phyloP scores from a whole-genome alignment of 1,139 yeast species.

The Wickerhamomyces sp. region DNA sequence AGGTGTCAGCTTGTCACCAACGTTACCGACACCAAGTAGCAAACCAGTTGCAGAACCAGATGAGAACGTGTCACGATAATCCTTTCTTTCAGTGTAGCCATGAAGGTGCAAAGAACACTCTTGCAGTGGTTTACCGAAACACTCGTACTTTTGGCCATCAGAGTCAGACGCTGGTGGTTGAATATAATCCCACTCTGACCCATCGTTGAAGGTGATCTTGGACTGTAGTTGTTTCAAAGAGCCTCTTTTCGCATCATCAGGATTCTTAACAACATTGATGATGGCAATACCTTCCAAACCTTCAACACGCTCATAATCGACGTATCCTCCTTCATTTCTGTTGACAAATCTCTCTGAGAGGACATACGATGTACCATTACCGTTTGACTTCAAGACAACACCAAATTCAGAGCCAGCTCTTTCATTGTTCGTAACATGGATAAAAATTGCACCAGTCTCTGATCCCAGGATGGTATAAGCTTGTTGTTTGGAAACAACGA shows the following conservation, averaged over 20 bases:
- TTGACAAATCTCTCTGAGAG: conserved; percentile 69
- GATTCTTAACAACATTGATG: conserved; percentile 62
- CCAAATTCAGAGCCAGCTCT: conserved; percentile 61
- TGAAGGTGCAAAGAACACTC: conserved; percentile 82
- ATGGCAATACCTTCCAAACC: conserved; percentile 86
- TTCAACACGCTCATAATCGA: conserved; percentile 82
- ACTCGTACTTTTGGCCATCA: conserved; percentile 50
- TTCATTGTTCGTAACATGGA: conserved; percentile 72
- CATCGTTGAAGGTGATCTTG: conserved; percentile 83
- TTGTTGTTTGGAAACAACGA: conserved; percentile 56
- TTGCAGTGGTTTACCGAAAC: conserved; percentile 45
- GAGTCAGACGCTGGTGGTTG: conserved; percentile 65
- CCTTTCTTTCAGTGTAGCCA: conserved; percentile 85
- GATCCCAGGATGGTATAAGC: conserved; percentile 86
- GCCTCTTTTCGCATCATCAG: conserved; percentile 36
- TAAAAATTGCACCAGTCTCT: conserved; percentile 64
- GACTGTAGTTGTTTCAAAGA: conserved; percentile 57
- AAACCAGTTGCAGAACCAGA: conserved; percentile 88
- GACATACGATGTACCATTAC: conserved; percentile 93
- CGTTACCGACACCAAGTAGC: conserved; percentile 85
- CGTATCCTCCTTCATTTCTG: conserved; percentile 67
- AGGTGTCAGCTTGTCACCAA: conserved; percentile 58
- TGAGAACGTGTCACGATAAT: conserved; percentile 77
- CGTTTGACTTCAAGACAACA: conserved; percentile 80
- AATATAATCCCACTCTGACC: conserved; percentile 77